Evolutionary conservation across 2,329 filamentous ascomycete genomes (phyloP).

Genomic region (Fusarium guadeloupense): DNA sequence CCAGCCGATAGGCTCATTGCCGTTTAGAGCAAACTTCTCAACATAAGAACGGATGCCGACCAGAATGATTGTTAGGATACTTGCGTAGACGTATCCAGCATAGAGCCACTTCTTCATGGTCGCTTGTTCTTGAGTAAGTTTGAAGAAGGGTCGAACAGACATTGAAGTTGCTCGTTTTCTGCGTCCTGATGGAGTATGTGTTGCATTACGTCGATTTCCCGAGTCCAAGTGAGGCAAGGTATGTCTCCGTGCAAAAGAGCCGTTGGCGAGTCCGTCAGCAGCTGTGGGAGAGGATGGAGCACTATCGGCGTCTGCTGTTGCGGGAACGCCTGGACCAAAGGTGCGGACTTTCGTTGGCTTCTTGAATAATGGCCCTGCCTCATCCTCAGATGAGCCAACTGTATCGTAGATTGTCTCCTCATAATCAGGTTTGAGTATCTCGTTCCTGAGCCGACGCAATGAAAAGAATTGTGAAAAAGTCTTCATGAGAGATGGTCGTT

Average conservation of each 20-base stretch:
- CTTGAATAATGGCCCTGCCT: constrained; percentile 35
- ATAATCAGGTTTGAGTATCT: constrained; percentile 46
- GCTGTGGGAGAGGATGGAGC: constrained; percentile 30
- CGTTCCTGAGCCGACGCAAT: constrained; percentile 58
- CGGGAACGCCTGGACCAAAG: constrained; percentile 35
- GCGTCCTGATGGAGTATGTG: constrained; percentile 70
- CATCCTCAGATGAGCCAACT: constrained; percentile 47
- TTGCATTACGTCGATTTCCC: constrained; percentile 51
- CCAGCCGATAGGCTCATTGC: constrained; percentile 89
- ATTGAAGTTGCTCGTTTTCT: constrained; percentile 72
- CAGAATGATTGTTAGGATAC: constrained; percentile 73
- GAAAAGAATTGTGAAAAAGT: constrained; percentile 54
- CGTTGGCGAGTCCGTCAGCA: constrained; percentile 30
- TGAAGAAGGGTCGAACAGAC: constrained; percentile 77
- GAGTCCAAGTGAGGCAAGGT: constrained; percentile 60
- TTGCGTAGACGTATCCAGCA: constrained; percentile 78
- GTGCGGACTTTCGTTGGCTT: constrained; percentile 45
- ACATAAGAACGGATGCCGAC: constrained; percentile 78
- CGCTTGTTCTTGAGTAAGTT: constrained; percentile 82
- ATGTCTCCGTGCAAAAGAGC: constrained; percentile 54
- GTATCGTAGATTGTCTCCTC: constrained; percentile 48
- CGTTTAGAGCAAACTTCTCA: constrained; percentile 69
- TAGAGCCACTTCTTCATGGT: constrained; percentile 83
- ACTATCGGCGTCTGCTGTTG: constrained; percentile 19
- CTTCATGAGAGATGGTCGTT: constrained; percentile 50